Evolutionary conservation across 1,284 basidiomycete genomes (phyloP).

Genomic region (Violaceomyces palustris): DNA sequence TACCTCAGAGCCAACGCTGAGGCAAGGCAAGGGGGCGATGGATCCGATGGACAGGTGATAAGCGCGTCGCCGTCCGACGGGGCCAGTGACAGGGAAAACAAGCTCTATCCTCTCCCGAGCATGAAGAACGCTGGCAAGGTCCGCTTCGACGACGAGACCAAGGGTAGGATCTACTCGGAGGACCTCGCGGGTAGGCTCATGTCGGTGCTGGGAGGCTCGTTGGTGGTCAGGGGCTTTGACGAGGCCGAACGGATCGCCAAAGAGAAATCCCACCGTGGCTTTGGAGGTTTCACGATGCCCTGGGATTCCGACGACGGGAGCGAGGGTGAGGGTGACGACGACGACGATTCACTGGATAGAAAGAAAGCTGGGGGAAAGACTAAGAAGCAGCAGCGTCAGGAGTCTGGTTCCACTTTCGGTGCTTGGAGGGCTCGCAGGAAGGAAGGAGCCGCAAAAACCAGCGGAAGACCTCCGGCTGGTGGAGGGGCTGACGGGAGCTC

Average conservation of each 20-base stretch:
- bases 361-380: background rate
- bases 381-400: constrained; percentile 3
- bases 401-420: constrained; percentile 13
- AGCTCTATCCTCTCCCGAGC: constrained; percentile 31
- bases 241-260: constrained; percentile 30
- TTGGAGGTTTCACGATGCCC: constrained; percentile 18
- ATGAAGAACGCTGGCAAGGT: constrained; percentile 45
- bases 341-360: constrained; percentile 4
- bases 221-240: constrained; percentile 43
- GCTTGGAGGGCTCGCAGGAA: constrained; percentile 15
- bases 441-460: constrained; percentile 24
- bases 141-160: constrained; percentile 39
- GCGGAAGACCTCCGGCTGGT: constrained; percentile 14
- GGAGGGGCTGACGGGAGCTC: constrained; percentile 20
- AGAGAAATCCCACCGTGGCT: constrained; percentile 11
- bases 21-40: too few relatives aligned
- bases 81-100: constrained; percentile 27
- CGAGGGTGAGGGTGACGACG: constrained; percentile 1
- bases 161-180: constrained; percentile 51
- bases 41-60: too few relatives aligned
- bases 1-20: constrained; percentile 25
- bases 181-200: constrained; percentile 36
- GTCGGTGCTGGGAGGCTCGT: constrained; percentile 39
- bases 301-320: constrained; percentile 12
- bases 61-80: background rate